Conservation (phyloP, 164 flowering plant species). For the Berberis vulgaris region DNA sequence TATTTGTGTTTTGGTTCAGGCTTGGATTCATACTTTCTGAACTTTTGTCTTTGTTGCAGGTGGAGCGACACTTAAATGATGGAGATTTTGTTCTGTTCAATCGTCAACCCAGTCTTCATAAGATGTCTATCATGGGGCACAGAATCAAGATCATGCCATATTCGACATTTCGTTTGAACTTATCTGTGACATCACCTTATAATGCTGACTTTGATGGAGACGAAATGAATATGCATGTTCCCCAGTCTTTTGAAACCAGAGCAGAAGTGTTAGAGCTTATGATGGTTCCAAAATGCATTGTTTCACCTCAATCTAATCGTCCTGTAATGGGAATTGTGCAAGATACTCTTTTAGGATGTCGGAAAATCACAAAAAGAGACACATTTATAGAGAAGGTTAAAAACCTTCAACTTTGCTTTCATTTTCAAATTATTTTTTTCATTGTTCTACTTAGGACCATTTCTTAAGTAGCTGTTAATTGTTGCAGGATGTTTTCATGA, state of each 20-base stretch:
- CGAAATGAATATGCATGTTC: conserved; percentile 99
- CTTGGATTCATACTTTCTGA: background rate
- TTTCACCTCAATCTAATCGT: conserved; percentile 89
- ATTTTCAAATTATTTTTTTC: background rate
- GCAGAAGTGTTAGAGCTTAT: conserved; percentile 96
- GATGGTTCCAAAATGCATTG: conserved; percentile 99
- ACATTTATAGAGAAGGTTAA: conserved; percentile 92
- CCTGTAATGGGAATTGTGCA: conserved; percentile 99
- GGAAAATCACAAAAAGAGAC: conserved; percentile 93
- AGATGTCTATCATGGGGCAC: conserved; percentile 99
- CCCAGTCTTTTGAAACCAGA: conserved; percentile 98
- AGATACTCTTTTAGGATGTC: conserved; percentile 93
- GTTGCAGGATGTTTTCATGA: conserved; percentile 94
- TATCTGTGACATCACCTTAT: conserved; percentile 95
- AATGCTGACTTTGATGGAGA: conserved; percentile 99
- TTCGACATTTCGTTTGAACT: conserved; percentile 86
- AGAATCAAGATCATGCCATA: conserved; percentile 98
- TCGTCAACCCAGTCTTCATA: conserved; percentile 96
- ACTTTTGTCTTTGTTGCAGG: conserved; percentile 33
- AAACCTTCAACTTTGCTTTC: background rate
- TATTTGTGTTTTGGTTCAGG: background rate
- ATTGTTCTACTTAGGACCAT: background rate
- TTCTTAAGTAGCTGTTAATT: background rate
- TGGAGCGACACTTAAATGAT: conserved; percentile 92
- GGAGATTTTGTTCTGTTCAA: conserved; percentile 96